Conservation (phyloP, 192 early-diverging fungal species). For the Coemansia umbellata region DNA sequence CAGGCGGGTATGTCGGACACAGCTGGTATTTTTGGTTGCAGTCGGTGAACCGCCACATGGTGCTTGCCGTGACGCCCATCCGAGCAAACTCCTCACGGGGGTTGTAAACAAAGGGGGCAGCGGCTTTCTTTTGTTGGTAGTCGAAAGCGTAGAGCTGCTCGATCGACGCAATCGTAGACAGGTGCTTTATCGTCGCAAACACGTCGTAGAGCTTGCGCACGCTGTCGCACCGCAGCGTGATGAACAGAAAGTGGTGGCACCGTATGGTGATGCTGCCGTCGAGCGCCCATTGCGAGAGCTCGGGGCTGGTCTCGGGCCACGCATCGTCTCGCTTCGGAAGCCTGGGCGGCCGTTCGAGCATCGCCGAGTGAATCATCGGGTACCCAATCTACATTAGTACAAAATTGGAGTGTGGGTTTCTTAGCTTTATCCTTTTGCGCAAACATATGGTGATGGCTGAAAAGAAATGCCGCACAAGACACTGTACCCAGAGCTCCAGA, state of each 20-base stretch:
- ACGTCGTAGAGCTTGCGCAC: slow-evolving; percentile 72
- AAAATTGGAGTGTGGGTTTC: too few relatives aligned
- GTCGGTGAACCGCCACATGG: slow-evolving; percentile 73
- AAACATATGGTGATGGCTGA: too few relatives aligned
- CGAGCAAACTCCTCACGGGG: slow-evolving; percentile 73
- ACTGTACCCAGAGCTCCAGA: slow-evolving; percentile 72
- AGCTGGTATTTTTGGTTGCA: slow-evolving; percentile 80
- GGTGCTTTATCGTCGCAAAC: slow-evolving; percentile 71
- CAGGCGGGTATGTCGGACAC: slow-evolving; percentile 82
- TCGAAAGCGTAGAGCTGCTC: slow-evolving; percentile 77
- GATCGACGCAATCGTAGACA: slow-evolving; percentile 72
- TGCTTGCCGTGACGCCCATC: slow-evolving; percentile 68
- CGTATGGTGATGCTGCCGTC: slow-evolving; percentile 55
- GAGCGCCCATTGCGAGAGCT: slow-evolving; percentile 21
- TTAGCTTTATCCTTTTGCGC: too few relatives aligned
- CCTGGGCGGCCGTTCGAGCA: slow-evolving; percentile 29
- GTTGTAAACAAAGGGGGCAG: slow-evolving; percentile 53
- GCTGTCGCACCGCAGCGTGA: slow-evolving; percentile 63
- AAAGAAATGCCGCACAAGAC: too few relatives aligned
- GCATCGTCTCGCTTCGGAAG: not conserved
- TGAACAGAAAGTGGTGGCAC: slow-evolving; percentile 78
- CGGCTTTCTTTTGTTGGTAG: slow-evolving; percentile 57
- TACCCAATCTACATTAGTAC: too few relatives aligned
- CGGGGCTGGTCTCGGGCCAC: not conserved
- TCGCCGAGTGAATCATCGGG: slow-evolving; percentile 78